Evolutionary conservation across 2,329 filamentous ascomycete species (phyloP).

Genomic region (Myriangium duriaei): DNA sequence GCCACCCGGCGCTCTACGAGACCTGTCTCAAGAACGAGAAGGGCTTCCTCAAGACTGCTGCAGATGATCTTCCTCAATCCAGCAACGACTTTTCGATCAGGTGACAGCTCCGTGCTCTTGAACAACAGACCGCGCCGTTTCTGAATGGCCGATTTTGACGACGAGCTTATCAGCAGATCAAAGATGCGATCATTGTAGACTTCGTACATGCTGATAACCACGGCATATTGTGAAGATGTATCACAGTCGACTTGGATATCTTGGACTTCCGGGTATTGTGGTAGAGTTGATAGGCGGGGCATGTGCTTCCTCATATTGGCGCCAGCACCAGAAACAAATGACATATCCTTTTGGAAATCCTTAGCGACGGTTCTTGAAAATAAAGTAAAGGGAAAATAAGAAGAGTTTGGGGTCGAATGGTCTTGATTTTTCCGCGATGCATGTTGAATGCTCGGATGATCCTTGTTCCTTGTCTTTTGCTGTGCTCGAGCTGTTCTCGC

Average conservation of each 20-base stretch:
- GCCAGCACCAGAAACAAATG: constrained; percentile 26
- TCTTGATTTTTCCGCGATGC: constrained; percentile 3
- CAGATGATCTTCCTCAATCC: constrained; percentile 86
- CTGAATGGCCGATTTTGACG: constrained; percentile 40
- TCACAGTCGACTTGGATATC: constrained; percentile 56
- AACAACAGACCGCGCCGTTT: constrained; percentile 73
- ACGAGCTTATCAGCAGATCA: constrained; percentile 63
- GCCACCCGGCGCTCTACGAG: constrained; percentile 76
- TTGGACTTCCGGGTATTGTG: constrained; percentile 62
- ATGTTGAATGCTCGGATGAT: constrained; percentile 6
- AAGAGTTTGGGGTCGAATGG: constrained; percentile 14
- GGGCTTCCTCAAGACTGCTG: constrained; percentile 64
- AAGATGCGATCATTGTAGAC: constrained; percentile 98
- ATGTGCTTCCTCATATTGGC: constrained; percentile 44
- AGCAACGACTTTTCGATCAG: constrained; percentile 87
- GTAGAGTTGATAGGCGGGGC: constrained; percentile 57
- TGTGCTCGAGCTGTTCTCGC: not conserved
- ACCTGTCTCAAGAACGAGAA: constrained; percentile 82
- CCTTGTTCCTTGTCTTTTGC: not conserved
- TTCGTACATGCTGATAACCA: constrained; percentile 95
- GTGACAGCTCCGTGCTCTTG: constrained; percentile 78
- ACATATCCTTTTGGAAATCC: constrained; percentile 15
- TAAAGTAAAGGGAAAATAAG: constrained; percentile 9
- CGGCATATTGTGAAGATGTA: constrained; percentile 63
- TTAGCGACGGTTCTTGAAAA: constrained; percentile 8